phyloP scores from a whole-genome alignment of 2,329 filamentous ascomycete genomes.

The Rhinocladiella mackenziei region DNA sequence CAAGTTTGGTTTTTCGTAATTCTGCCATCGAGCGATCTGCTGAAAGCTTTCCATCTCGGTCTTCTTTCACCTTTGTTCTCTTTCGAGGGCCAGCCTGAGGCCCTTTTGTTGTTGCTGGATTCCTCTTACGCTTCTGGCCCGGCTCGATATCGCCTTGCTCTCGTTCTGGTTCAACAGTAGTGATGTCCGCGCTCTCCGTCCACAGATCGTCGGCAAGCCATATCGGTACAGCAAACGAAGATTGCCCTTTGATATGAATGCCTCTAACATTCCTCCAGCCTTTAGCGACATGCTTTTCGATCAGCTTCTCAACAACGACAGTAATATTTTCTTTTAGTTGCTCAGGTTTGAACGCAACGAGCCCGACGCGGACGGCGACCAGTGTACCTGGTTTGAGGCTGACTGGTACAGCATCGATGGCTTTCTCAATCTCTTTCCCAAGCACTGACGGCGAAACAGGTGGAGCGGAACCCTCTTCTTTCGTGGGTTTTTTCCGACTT shows the following conservation, averaged over 20 bases:
- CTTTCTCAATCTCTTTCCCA: constrained; percentile 75
- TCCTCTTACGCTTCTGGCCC: constrained; percentile 27
- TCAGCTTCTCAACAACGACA: constrained; percentile 63
- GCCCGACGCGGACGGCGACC: constrained; percentile 75
- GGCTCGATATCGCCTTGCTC: constrained; percentile 29
- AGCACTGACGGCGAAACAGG: constrained; percentile 62
- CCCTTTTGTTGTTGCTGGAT: constrained; percentile 22
- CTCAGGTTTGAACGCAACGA: constrained; percentile 67
- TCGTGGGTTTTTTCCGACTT: constrained; percentile 40
- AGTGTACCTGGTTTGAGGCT: constrained; percentile 74
- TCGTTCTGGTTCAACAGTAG: constrained; percentile 53
- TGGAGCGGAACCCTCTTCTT: constrained; percentile 41
- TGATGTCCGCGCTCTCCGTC: constrained; percentile 66
- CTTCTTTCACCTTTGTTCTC: constrained; percentile 19
- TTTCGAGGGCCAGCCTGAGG: constrained; percentile 28
- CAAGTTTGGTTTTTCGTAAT: constrained; percentile 23
- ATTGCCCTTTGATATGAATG: constrained; percentile 85
- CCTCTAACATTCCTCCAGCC: constrained; percentile 82
- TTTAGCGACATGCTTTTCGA: constrained; percentile 76
- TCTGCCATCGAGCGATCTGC: constrained; percentile 10
- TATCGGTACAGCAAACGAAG: constrained; percentile 85
- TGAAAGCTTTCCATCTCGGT: constrained; percentile 14
- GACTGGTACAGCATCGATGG: constrained; percentile 72
- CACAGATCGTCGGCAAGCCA: constrained; percentile 93
- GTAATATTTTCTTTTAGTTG: constrained; percentile 77